Base-by-base conservation (phyloP, 2,329 filamentous ascomycete species). In the Apiospora saccharicola region DNA sequence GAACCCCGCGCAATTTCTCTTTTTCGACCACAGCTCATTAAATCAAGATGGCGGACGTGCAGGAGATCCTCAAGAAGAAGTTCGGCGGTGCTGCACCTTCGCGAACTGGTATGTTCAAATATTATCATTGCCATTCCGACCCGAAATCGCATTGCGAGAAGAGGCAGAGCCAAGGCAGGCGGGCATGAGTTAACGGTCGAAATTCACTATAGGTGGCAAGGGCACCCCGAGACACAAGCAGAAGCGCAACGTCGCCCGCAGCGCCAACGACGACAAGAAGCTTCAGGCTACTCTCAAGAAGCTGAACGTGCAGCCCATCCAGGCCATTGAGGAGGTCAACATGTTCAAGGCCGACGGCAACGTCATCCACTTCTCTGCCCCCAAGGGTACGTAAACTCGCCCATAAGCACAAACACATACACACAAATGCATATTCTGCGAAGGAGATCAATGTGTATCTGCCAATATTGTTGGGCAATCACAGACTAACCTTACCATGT, bases 281-380 rank as follows among this genome's bases (percentile, higher is more conserved):
- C 94, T 99, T 77, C 96, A 99, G 89, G 91, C 92, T 75, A 89
- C 94, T 75, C 90, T 99, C 78, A 99, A 99, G 94, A 99, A 99
- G 93, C 92, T 99, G 85, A 98, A 98, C 87, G 96, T 97, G 73
- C 96, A 99, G 91, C 96, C 96, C 81, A 98, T 99, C 87, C 95
- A 97, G 89, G 94, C 94, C 78, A 99, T 99, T 81, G 96, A 99
- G 92, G 96, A 99, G 90, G 96, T 99, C 85, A 99, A 99, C 93
- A 99, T 99, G 96, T 99, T 99, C 93, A 99, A 99, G 93, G 93
- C 94, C 84, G 96, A 99, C 84, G 96, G 96, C 86, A 99, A 99
- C 86, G 96, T 99, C 85, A 98, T 99, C 83, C 96, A 99, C 91
- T 99, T 99, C 85, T 93, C 94, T 81, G 94, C 94, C 82, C 96